Percentiles rank a stretch among this genome's conserved stretches.
These are phyloP conservation scores for Amanita rubescens DNA, from an alignment of 768 basidiomycete species.

Conservation along the genomic window DNA sequence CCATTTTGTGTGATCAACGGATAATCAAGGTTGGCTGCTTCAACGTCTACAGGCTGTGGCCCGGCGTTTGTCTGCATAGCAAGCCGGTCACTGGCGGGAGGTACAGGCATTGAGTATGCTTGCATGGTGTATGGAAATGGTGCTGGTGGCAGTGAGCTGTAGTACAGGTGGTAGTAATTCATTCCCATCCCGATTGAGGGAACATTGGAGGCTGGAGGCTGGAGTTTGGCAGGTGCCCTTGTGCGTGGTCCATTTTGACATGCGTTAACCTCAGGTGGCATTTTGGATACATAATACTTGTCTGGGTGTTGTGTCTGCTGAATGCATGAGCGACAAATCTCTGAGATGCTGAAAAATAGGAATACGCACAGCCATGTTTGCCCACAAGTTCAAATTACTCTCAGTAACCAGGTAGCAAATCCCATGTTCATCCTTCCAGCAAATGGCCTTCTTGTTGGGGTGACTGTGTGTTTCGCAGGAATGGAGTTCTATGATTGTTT, in stretches of 20 bases:
- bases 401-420: constrained; percentile 6
- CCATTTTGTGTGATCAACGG: constrained; percentile 4
- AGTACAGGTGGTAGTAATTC: too few species aligned
- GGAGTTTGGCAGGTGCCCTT: not conserved
- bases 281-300: not conserved
- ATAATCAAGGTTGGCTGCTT: not conserved
- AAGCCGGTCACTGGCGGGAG: too few species aligned
- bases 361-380: not conserved
- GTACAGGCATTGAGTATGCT: too few species aligned
- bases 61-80: not conserved
- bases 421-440: constrained; percentile 1
- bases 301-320: not conserved
- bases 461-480: not conserved
- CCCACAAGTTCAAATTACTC: constrained; percentile 6
- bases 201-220: not conserved
- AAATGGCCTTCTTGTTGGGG: not conserved
- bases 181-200: too few species aligned
- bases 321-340: not conserved
- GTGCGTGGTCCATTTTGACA: constrained; percentile 1
- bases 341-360: too few species aligned
- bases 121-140: too few species aligned
- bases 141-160: too few species aligned
- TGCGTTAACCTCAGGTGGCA: not conserved
- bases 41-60: not conserved
- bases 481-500: not conserved